Evolutionary conservation across 148 eudicot genomes (phyloP).

Genomic region (Heliamphora exappendiculata): DNA sequence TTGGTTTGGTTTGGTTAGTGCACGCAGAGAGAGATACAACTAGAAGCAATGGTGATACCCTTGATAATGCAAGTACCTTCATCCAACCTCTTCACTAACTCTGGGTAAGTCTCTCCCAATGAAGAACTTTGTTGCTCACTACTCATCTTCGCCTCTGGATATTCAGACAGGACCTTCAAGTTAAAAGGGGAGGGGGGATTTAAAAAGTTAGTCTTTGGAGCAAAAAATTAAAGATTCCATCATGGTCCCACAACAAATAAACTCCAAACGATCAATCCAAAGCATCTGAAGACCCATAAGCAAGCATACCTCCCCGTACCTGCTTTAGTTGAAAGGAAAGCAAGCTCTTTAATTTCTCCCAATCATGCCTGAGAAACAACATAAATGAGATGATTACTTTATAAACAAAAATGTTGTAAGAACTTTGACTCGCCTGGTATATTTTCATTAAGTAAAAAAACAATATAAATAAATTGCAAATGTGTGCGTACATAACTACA

Average conservation of each 20-base stretch:
- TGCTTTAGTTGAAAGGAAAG: conserved; percentile 51
- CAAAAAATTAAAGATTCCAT: not conserved
- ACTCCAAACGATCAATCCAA: not conserved
- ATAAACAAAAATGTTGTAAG: not conserved
- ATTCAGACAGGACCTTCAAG: conserved; percentile 64
- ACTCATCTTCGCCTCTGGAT: conserved; percentile 58
- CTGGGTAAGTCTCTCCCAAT: conserved; percentile 54
- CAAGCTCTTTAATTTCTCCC: conserved; percentile 71
- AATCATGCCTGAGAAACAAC: conserved; percentile 58
- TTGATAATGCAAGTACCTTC: conserved; percentile 49
- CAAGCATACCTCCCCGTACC: conserved; percentile 32
- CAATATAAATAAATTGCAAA: not conserved
- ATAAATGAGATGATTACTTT: conserved; percentile 11
- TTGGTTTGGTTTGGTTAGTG: too few relatives aligned
- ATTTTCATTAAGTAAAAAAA: not conserved
- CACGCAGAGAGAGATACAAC: not conserved
- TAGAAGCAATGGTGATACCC: conserved; percentile 6
- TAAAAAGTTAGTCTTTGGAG: not conserved
- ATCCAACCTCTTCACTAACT: conserved; percentile 65
- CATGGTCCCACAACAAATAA: conserved; percentile 3
- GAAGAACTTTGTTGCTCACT: conserved; percentile 46
- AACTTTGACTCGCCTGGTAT: not conserved
- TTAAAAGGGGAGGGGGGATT: conserved; percentile 5
- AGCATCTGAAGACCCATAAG: conserved; percentile 16
- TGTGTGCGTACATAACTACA: not conserved